Evolutionary conservation across 441 rosid species (phyloP), one percentile per base, ranked within the genome.

Genomic region (Biscutella auriculata): DNA sequence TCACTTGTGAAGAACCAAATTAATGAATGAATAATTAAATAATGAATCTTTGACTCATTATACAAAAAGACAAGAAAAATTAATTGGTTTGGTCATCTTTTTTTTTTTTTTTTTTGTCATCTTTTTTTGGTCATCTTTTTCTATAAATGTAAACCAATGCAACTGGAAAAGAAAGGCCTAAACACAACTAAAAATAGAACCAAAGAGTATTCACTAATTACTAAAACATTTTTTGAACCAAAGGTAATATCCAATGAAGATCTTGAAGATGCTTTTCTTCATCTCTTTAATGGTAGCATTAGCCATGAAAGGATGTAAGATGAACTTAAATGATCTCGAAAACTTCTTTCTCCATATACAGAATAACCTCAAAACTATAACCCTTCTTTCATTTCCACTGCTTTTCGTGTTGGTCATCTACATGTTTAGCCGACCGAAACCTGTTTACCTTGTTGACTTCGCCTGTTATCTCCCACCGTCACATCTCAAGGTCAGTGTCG

Each of bases 391-490:
- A 11, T 76, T 65, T 62, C 68, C 81, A 60, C 69, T 83, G 7
- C 85, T 75, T 14, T 77, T 79, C 16, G 82, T 83, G 5, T 76
- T 70, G 35, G 79, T 79, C 15, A 80, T 79, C 53, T 87, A 82
- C 68, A 65, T 82, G 65, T 73, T 82, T 81, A 78, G 80, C 72
- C 76, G 85, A 30, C 90, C 97, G 44, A 73, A 83, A 76, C 72
- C 90, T 68, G 62, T 91, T 49, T 91, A 73, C 61, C 74, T 91
- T 15, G 85, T 91, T 8, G 96, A 91, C 33, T 88, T 78, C 69
- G 77, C 88, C 1, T 87, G 96, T 30, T 85, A 78, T 54, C 86
- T 77, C 29, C 92, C 96, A 17, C 97, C 96, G 1, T 48, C 74
- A 0, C 77, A 77, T 54, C 74, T 85, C 45, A 71, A 83, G 54